Percentiles rank a stretch among this genome's conserved stretches.
Conservation (phyloP, 495 filamentous ascomycete genomes). For the Bacidia gigantensis region DNA sequence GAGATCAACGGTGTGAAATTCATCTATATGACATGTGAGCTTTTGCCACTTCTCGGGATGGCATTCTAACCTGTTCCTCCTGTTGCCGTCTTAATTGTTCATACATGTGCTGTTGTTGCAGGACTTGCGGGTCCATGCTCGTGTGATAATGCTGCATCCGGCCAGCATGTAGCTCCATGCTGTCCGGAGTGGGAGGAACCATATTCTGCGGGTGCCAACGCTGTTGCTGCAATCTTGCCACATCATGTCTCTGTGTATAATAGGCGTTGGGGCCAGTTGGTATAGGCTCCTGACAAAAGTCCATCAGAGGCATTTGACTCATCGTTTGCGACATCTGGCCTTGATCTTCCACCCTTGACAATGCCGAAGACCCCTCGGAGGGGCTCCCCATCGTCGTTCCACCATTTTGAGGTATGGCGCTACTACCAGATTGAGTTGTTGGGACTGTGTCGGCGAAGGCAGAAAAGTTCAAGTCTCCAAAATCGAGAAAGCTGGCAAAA, state of each 20-base stretch:
- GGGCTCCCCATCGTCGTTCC: conserved; percentile 10
- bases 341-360: conserved; percentile 1
- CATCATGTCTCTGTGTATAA: conserved; percentile 20
- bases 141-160: conserved; percentile 45
- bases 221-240: conserved; percentile 36
- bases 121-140: conserved; percentile 31
- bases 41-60: not conserved
- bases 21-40: conserved; percentile 35
- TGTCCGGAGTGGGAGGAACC: conserved; percentile 87
- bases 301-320: conserved; percentile 14
- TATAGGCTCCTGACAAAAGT: conserved; percentile 17
- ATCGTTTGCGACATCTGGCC: conserved; percentile 4
- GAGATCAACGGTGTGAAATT: conserved; percentile 90
- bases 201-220: conserved; percentile 43
- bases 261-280: conserved; percentile 16
- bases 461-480: conserved; percentile 34
- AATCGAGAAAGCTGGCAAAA: conserved; percentile 41
- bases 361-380: conserved; percentile 4
- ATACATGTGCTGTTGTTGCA: conserved; percentile 49
- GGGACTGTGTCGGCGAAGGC: conserved; percentile 20
- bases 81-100: conserved; percentile 62
- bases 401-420: conserved; percentile 4
- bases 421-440: not conserved
- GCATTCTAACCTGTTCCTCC: conserved; percentile 58
- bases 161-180: conserved; percentile 70